Percentiles rank a stretch among this genome's conserved stretches.
phyloP scores from a whole-genome alignment of 208 protist species.

The Trypanosoma vivax region DNA sequence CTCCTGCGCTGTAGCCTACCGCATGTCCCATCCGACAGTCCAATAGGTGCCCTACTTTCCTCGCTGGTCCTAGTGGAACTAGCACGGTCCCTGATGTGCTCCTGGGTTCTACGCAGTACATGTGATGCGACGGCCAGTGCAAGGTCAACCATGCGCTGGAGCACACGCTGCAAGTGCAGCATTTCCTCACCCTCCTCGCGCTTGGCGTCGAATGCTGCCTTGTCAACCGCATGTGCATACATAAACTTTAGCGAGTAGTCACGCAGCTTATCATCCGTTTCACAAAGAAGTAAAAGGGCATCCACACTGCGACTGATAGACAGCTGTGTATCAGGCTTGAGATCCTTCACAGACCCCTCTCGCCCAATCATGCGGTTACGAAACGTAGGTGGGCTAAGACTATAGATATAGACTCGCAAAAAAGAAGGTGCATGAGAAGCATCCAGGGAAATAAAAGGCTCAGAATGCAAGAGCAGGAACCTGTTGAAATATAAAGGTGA shows the following conservation, averaged over 20 bases:
- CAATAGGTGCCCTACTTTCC: neutral
- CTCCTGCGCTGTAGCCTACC: constrained; percentile 33
- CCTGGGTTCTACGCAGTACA: constrained; percentile 34
- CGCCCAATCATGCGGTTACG: constrained; percentile 18
- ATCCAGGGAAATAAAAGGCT: constrained; percentile 4
- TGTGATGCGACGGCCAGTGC: constrained; percentile 41
- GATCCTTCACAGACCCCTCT: constrained; percentile 16
- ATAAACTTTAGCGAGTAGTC: constrained; percentile 72
- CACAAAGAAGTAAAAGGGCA: constrained; percentile 43
- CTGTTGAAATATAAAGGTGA: neutral
- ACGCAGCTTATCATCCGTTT: constrained; percentile 46
- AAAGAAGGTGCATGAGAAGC: too few species aligned
- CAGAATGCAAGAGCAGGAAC: neutral
- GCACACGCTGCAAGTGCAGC: constrained; percentile 46
- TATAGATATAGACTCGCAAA: neutral
- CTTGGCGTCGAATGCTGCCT: constrained; percentile 52
- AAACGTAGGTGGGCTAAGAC: too few species aligned
- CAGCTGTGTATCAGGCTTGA: constrained; percentile 36
- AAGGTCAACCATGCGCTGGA: constrained; percentile 69
- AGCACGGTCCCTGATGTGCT: constrained; percentile 2
- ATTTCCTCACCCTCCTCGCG: constrained; percentile 35
- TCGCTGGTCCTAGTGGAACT: neutral
- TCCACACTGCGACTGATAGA: constrained; percentile 60
- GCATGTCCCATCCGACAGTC: neutral
- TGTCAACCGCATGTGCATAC: constrained; percentile 70